A percentile compares a stretch with the other conserved stretches of the same genome.
These are phyloP conservation scores for Asterochloris erici DNA, from an alignment of 139 green algal species.

Conservation along the genomic window DNA sequence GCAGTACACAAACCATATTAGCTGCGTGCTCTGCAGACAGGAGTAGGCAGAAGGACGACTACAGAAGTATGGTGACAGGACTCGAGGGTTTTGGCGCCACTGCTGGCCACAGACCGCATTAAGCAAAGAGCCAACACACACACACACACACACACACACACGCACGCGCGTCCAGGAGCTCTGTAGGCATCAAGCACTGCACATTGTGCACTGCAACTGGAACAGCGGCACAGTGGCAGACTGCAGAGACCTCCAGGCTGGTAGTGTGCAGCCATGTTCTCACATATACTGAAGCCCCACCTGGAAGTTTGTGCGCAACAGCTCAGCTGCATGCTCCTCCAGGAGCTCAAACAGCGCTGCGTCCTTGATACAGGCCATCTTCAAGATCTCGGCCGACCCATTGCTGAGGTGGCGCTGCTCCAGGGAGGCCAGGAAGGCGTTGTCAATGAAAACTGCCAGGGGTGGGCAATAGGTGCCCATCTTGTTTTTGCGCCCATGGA, in stretches of 20 bases:
- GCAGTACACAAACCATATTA: no score
- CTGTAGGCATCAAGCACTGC: neutral
- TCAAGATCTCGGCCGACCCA: slow-evolving; percentile 50
- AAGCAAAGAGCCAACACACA: no score
- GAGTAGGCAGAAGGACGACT: no score
- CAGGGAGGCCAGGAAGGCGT: slow-evolving; percentile 33
- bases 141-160: no score
- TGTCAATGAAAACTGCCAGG: slow-evolving; percentile 46
- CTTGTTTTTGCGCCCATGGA: slow-evolving; percentile 54
- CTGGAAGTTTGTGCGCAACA: slow-evolving; percentile 42
- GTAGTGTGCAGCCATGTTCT: neutral
- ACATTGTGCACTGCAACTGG: no score
- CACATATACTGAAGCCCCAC: neutral
- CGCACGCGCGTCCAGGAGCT: no score
- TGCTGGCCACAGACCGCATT: no score
- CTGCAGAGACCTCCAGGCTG: neutral
- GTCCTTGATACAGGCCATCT: slow-evolving; percentile 60
- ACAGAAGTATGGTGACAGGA: no score
- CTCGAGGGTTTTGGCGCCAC: no score
- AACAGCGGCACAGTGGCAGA: neutral
- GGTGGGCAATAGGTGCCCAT: slow-evolving; percentile 52
- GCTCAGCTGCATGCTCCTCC: slow-evolving; percentile 31
- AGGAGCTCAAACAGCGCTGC: slow-evolving; percentile 45
- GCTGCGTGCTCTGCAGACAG: no score
- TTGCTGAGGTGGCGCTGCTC: slow-evolving; percentile 48